These are phyloP conservation scores for Schwanniomyces yamadae DNA, from an alignment of 805 yeast species.

Conservation along the genomic window DNA sequence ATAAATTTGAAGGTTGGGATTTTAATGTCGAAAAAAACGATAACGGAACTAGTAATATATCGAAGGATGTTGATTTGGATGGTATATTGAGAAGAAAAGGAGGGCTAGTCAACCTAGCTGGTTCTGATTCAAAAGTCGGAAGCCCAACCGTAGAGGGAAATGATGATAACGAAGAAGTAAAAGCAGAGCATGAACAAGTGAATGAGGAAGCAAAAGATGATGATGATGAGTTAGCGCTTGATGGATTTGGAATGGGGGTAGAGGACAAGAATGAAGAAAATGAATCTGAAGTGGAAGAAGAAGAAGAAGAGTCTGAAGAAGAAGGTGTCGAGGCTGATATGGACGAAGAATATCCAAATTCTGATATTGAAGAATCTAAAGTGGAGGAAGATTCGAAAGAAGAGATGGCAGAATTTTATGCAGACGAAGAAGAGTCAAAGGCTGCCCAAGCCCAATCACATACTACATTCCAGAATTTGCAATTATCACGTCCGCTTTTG, in stretches of 20 bases:
- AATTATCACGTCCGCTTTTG: constrained; percentile 85
- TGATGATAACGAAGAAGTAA: constrained; percentile 21
- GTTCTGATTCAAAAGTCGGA: constrained; percentile 28
- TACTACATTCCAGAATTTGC: constrained; percentile 69
- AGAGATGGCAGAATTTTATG: constrained; percentile 78
- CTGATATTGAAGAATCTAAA: constrained; percentile 28
- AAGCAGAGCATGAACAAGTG: constrained; percentile 20
- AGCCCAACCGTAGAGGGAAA: constrained; percentile 20
- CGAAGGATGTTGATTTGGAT: constrained; percentile 79
- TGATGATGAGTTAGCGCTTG: constrained; percentile 42
- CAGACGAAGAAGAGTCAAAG: constrained; percentile 50
- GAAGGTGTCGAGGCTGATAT: constrained; percentile 36
- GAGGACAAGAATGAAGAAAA: constrained; percentile 37
- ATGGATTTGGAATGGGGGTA: constrained; percentile 48
- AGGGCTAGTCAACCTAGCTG: constrained; percentile 57
- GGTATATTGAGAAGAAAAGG: constrained; percentile 85
- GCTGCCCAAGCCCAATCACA: constrained; percentile 51
- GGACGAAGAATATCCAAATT: constrained; percentile 31
- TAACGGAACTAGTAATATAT: constrained; percentile 18
- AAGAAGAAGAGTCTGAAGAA: constrained; percentile 19
- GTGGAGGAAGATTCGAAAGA: constrained; percentile 63
- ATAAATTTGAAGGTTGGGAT: constrained; percentile 79
- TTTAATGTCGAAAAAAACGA: constrained; percentile 52
- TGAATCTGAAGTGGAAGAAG: constrained; percentile 24
- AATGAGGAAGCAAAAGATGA: constrained; percentile 25